Evolutionary conservation across 768 basidiomycete genomes (phyloP), one percentile per base, ranked within the genome.

Genomic region (Lactifluus pinguis): DNA sequence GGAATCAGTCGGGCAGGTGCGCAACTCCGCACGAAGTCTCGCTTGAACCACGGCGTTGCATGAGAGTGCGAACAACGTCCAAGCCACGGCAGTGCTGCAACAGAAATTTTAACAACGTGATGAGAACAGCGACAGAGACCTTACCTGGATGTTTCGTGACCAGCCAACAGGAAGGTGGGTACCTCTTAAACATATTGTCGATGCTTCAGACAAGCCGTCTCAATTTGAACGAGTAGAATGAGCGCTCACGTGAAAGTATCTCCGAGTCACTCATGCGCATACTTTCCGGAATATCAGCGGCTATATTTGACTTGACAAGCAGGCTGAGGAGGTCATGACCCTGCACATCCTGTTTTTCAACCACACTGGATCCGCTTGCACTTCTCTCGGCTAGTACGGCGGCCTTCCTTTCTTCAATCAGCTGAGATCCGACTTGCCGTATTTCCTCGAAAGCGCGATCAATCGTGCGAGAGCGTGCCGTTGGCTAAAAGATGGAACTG

Each of bases 391-490:
- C 57, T 71, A 15, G 67, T 25, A 25, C 25, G 25, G 25, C 25
- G 25, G 25, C 25, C 25, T 25, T 25, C 25, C 25, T 25, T 25
- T 25, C 25, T 25, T 25, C 25, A 25, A 25, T 25, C 25, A 25
- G 25, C 25, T 25, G 25, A 25, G 25, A 68, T 7, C 82, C 85
- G 52, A 87, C 80, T 9, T 77, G 73, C 13, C 66, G 59, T 74
- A 84, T 84, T 0, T 75, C 79, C 1, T 59, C 65, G 36, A 72
- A 70, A 6, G 80, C 76, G 7, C 58, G 60, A 30, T 55, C 54
- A 25, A 70, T 59, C 34, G 42, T 57, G n/a, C 69, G 67, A 11
- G 39, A 42, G 14, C 60, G 57, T 21, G 48, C 38, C 9, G 61
- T 72, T 15, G 68, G 68, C 74, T 74, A 19, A 19, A 19, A 41